Percentiles rank a stretch among this genome's conserved stretches.
phyloP scores from a whole-genome alignment of 2,329 filamentous ascomycete species.

The Thielaviopsis punctulata region DNA sequence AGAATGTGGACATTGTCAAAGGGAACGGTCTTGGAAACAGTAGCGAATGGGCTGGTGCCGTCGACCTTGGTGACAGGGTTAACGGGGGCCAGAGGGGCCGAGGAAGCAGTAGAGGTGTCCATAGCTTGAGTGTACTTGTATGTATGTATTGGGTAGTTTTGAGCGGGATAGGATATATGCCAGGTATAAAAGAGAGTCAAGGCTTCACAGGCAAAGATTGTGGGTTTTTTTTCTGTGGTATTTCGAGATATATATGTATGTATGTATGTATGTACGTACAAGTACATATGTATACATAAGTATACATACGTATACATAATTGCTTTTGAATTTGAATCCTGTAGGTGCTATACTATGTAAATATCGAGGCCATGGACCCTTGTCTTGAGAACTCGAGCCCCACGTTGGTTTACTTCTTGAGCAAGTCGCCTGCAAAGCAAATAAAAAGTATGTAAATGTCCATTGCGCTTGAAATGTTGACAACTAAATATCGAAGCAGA shows the following conservation, averaged over 20 bases:
- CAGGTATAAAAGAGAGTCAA: neutral
- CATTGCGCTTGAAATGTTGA: too few species aligned
- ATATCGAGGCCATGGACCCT: neutral
- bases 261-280: neutral
- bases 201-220: neutral
- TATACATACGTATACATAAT: too few species aligned
- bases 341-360: neutral
- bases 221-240: too few species aligned
- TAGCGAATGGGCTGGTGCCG: conserved; percentile 68
- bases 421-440: too few species aligned
- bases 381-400: too few species aligned
- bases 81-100: conserved; percentile 32
- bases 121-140: neutral
- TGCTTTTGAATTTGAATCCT: too few species aligned
- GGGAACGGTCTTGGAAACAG: conserved; percentile 65
- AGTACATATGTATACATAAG: too few species aligned
- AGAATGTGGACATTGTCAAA: conserved; percentile 82
- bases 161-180: neutral
- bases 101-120: conserved; percentile 14
- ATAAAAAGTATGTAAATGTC: too few species aligned
- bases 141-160: neutral
- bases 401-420: too few species aligned
- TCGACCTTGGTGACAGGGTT: conserved; percentile 65
- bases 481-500: too few species aligned
- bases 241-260: too few species aligned